Evolutionary conservation across 2,329 filamentous ascomycete species (phyloP), one percentile per base, ranked within the genome.

Genomic region (Periconia sp.): DNA sequence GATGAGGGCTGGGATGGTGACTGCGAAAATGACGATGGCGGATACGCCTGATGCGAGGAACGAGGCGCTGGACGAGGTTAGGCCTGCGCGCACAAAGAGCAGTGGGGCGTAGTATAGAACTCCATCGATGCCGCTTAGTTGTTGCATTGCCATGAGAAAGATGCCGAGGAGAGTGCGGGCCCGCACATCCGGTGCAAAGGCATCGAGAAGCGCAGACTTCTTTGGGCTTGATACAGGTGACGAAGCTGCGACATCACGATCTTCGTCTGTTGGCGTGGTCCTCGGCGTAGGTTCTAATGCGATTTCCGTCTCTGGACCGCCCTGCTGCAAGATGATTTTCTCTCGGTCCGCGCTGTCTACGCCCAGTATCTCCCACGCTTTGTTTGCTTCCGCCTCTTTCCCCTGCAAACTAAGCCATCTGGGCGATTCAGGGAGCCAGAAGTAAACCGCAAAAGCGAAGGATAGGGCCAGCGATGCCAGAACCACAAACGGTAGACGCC

Each of bases 21-120:
- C 72, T 7, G 74, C 73, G n/a, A 86, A 73, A 63, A 86, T 85
- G 3, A 85, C 65, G 1, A 87, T 76, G 0, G 78, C 82, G 0
- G 82, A 84, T 11, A 87, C 73, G 0, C 84, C 84, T 0, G 83
- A 86, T 0, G 84, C 85, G 1, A 87, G 74, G 64, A 87, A 86
- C 0, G 80, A 80, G 0, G 82, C 75, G 3, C 75, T 77, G 1
- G 74, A 68, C 0, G 79, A 80, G 3, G 76, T 72, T 5, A 86
- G 70, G 0, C 84, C 84, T 3, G 84, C 84, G 60, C 84, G 81
- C 27, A 77, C 68, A 59, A 87, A 87, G 0, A 87, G 75, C 0
- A 81, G 66, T 0, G 84, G 85, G 0, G 85, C 84, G 51, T 87
- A 87, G 53, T 85, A 87, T 20, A 85, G 74, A 6, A 87, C 79